Base-by-base conservation (phyloP, 1,139 yeast species). In the Saccharomyces hybrid region DNA sequence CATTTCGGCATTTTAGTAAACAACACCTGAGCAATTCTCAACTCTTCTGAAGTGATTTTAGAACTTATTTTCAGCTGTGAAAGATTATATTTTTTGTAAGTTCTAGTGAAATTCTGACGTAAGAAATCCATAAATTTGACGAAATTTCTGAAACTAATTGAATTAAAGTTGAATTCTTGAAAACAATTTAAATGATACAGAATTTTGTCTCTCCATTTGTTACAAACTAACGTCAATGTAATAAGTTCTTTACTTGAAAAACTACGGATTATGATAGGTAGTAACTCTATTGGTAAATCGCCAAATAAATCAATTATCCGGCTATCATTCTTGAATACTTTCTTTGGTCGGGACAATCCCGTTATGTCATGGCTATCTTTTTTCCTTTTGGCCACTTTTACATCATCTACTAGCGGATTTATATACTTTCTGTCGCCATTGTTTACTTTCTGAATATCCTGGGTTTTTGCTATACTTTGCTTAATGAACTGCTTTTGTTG, bases 261-360 rank as follows among this genome's bases (percentile, higher is more conserved):
- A 14, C 56, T 48, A n/a, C 48, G 19, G 13, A 69, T 53, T 9
- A 69, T 58, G 7, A 42, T 19, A 7, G 60, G 57, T 11, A 63
- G 26, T n/a, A 69, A 25, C 54, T 69, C 72, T 0, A 57, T 5
- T 0, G 72, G 72, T 13, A 68, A 48, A 5, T 49, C 46, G 1
- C 52, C 52, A 3, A 67, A 47, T 16, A 65, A 59, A 57, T 68
- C 70, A 1, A 61, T 47, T 29, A 16, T 53, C 11, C 16, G 32
- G 8, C 19, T 28, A 47, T 26, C 38, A 16, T 23, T 13, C 11
- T 23, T 23, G 3, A n/a, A n/a, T 16, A 5, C 3, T 5, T 29
- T 44, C 9, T 19, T 28, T 23, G 16, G 9, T 26, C 32, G 41
- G 2, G 41, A 4, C 8, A 34, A 14, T 27, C 28, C 47, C 11